These are phyloP conservation scores for Penicillium sp. DNA, from an alignment of 2,329 filamentous ascomycete genomes.

Conservation along the genomic window DNA sequence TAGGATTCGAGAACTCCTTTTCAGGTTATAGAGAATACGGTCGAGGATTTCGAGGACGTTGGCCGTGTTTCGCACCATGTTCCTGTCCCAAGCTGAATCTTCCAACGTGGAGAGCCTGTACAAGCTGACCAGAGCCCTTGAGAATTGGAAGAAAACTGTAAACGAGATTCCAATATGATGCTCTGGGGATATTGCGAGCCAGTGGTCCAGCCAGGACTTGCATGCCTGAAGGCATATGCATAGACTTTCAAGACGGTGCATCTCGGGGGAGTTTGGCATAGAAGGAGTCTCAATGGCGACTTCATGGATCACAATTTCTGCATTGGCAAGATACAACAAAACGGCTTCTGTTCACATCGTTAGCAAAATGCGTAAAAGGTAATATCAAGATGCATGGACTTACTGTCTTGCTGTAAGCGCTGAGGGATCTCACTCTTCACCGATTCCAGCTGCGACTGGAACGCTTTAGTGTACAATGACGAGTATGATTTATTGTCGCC, in stretches of 20 bases:
- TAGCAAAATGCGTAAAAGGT: neutral
- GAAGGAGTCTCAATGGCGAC: constrained; percentile 12
- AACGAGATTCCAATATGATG: constrained; percentile 18
- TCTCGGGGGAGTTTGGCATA: constrained; percentile 19
- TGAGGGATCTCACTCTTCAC: constrained; percentile 18
- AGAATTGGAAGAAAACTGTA: constrained; percentile 24
- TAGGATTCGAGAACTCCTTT: constrained; percentile 6
- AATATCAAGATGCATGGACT: neutral
- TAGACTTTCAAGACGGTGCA: constrained; percentile 22
- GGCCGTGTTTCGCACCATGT: constrained; percentile 23
- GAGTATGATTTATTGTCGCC: constrained; percentile 9
- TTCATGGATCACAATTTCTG: constrained; percentile 25
- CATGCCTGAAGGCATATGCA: constrained; percentile 19
- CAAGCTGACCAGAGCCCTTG: constrained; percentile 18
- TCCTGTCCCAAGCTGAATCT: constrained; percentile 26
- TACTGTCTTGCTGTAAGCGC: constrained; percentile 21
- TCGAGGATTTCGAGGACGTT: constrained; percentile 24
- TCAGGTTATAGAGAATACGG: constrained; percentile 12
- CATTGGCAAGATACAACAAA: constrained; percentile 11
- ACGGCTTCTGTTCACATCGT: constrained; percentile 9
- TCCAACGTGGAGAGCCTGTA: constrained; percentile 25
- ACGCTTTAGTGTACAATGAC: constrained; percentile 17
- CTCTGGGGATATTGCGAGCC: constrained; percentile 11
- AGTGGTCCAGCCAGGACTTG: constrained; percentile 22
- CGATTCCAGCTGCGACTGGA: constrained; percentile 21